These are phyloP conservation scores for Malbranchea cinnamomea DNA, from an alignment of 2,329 filamentous ascomycete species.

Conservation along the genomic window DNA sequence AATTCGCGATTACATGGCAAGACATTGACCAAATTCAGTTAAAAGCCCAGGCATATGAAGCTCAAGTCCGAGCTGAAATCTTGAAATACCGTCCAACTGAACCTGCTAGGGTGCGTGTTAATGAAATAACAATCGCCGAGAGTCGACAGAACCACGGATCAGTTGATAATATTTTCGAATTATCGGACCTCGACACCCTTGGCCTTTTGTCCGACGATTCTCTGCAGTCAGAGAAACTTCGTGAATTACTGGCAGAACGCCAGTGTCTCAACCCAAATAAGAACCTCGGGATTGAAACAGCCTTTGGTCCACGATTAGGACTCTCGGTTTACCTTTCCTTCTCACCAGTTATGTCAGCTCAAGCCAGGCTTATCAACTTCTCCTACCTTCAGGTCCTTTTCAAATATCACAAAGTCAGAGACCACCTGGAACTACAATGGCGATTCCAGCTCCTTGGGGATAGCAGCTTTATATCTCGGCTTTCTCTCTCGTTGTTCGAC, in stretches of 20 bases:
- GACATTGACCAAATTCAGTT: conserved; percentile 49
- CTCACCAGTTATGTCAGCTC: conserved; percentile 54
- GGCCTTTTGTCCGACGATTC: conserved; percentile 7
- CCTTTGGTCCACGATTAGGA: conserved; percentile 27
- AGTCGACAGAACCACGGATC: not conserved
- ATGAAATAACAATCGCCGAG: not conserved
- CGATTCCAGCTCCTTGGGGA: conserved; percentile 76
- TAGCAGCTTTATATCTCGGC: conserved; percentile 63
- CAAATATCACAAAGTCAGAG: conserved; percentile 51
- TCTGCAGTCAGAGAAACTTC: conserved; percentile 17
- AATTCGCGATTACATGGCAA: conserved; percentile 60
- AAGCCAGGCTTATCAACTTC: conserved; percentile 62
- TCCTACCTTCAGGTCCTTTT: conserved; percentile 68
- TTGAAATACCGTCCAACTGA: conserved; percentile 22
- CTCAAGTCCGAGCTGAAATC: conserved; percentile 22
- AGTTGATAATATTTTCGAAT: conserved; percentile 6
- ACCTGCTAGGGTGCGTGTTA: conserved; percentile 15
- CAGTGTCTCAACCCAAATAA: conserved; percentile 11
- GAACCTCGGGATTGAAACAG: conserved; percentile 7
- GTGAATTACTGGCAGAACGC: conserved; percentile 15
- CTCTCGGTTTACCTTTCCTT: conserved; percentile 55
- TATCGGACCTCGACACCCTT: conserved; percentile 3
- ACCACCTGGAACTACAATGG: conserved; percentile 60
- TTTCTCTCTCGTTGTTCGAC: conserved; percentile 74
- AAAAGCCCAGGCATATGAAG: conserved; percentile 36